phyloP scores from a whole-genome alignment of 768 basidiomycete genomes.

The Russula emetica region DNA sequence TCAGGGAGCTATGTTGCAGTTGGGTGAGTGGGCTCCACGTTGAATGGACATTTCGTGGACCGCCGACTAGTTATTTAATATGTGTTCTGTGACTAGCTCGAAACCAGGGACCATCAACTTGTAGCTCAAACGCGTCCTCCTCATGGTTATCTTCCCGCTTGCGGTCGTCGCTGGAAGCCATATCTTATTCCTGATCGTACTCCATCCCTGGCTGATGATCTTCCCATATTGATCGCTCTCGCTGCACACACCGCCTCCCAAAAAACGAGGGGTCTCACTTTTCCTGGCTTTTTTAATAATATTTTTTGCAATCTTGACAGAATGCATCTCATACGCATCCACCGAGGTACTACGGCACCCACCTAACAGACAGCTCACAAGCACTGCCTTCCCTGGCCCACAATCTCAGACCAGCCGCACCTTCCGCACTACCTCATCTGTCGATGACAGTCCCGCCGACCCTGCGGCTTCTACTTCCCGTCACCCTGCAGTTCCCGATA shows the following conservation, averaged over 20 bases:
- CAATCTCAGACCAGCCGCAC: too few relatives aligned
- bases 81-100: conserved; percentile 49
- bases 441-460: too few relatives aligned
- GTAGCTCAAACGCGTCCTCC: conserved; percentile 53
- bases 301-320: not conserved
- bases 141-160: conserved; percentile 62
- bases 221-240: conserved; percentile 52
- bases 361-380: too few relatives aligned
- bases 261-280: not conserved
- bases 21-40: conserved; percentile 50
- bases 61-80: not conserved
- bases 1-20: conserved; percentile 56
- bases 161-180: conserved; percentile 62
- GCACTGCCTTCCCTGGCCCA: too few relatives aligned
- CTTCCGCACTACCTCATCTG: too few relatives aligned
- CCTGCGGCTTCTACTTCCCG: too few relatives aligned
- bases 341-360: too few relatives aligned
- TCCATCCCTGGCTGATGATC: conserved; percentile 88
- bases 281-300: not conserved
- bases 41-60: conserved; percentile 4
- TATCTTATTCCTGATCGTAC: conserved; percentile 73
- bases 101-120: conserved; percentile 90
- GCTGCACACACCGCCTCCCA: too few relatives aligned
- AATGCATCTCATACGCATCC: too few relatives aligned
- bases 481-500: too few relatives aligned